A percentile compares a stretch with the other conserved stretches of the same genome.
phyloP scores from a whole-genome alignment of 345 rosid genomes.

The Cardamine chenopodiifolia region DNA sequence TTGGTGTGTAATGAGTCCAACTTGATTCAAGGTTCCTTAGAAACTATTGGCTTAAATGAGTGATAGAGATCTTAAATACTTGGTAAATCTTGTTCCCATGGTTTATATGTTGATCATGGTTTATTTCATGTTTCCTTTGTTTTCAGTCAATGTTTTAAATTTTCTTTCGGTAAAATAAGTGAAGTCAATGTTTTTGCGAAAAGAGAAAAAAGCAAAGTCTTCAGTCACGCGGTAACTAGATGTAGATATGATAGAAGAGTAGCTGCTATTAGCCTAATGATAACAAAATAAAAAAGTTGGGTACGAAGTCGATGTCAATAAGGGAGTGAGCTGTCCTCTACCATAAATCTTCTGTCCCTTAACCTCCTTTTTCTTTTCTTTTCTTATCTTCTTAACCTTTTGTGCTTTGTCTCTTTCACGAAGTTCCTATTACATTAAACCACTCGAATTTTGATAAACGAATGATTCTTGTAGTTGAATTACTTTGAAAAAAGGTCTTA shows the following conservation, averaged over 20 bases:
- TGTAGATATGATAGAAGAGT: constrained; percentile 33
- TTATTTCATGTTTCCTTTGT: background rate
- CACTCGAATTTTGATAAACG: constrained; percentile 15
- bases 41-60: background rate
- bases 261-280: constrained; percentile 2
- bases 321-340: constrained; percentile 44
- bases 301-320: constrained; percentile 40
- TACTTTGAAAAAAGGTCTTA: constrained; percentile 24
- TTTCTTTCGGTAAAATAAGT: background rate
- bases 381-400: constrained; percentile 14
- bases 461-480: constrained; percentile 11
- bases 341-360: constrained; percentile 33
- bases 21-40: background rate
- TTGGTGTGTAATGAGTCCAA: background rate
- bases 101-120: background rate
- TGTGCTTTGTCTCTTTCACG: constrained; percentile 36
- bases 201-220: constrained; percentile 5
- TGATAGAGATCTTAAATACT: background rate
- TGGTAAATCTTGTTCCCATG: background rate
- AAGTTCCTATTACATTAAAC: constrained; percentile 28
- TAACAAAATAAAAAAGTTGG: constrained; percentile 35
- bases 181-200: constrained; percentile 21
- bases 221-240: constrained; percentile 6
- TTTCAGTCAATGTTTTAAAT: background rate
- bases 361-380: constrained; percentile 18